Percentiles rank a stretch among this genome's conserved stretches.
Evolutionary conservation across 2,329 filamentous ascomycete genomes (phyloP).

Genomic region (Exserohilum rostratum): DNA sequence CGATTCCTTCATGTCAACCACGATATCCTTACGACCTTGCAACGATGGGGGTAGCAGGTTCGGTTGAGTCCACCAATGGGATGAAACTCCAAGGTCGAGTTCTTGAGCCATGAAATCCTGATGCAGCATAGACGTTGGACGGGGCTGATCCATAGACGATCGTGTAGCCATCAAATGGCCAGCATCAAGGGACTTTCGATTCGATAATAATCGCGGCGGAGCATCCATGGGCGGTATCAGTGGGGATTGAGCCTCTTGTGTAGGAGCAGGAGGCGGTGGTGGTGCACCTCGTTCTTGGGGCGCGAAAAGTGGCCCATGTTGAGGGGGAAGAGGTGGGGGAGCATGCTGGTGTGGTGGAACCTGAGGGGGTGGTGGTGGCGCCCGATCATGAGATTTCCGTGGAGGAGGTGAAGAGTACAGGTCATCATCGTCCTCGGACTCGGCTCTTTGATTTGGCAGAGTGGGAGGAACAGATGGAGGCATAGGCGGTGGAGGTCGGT

Average conservation of each 20-base stretch:
- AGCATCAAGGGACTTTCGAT: conserved; percentile 69
- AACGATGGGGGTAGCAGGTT: conserved; percentile 81
- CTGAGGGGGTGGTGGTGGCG: conserved; percentile 46
- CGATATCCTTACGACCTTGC: conserved; percentile 81
- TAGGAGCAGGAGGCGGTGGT: conserved; percentile 43
- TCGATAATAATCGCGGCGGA: conserved; percentile 52
- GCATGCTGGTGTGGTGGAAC: conserved; percentile 42
- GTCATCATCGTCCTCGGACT: conserved; percentile 47
- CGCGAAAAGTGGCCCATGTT: conserved; percentile 47
- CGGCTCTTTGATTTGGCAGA: conserved; percentile 33
- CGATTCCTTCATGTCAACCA: conserved; percentile 81
- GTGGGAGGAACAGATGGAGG: conserved; percentile 44
- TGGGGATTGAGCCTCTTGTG: conserved; percentile 33
- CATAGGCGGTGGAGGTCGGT: conserved; percentile 37
- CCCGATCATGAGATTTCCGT: conserved; percentile 44
- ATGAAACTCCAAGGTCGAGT: conserved; percentile 75
- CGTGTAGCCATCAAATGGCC: conserved; percentile 59
- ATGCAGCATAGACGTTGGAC: conserved; percentile 65
- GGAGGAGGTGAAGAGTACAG: conserved; percentile 44
- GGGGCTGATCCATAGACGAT: conserved; percentile 74
- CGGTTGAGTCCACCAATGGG: conserved; percentile 86
- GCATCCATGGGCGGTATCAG: conserved; percentile 49
- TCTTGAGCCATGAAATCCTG: conserved; percentile 87
- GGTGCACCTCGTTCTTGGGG: conserved; percentile 50
- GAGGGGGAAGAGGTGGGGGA: conserved; percentile 47